These are phyloP conservation scores for Cutaneotrichosporon mucoides DNA, from an alignment of 1,284 basidiomycete species.

Conservation along the genomic window DNA sequence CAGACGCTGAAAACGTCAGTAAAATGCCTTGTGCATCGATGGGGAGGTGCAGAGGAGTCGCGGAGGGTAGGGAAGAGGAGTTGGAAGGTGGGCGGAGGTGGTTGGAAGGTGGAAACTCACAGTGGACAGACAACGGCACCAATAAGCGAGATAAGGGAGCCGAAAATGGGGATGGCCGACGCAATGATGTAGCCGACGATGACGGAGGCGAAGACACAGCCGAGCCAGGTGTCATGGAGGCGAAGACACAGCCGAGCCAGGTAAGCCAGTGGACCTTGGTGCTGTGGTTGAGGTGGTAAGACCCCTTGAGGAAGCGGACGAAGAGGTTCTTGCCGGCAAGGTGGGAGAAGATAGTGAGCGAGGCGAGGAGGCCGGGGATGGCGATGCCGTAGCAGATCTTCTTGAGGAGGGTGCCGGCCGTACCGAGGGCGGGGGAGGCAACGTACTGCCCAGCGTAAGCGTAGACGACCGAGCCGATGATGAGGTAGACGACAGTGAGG, in stretches of 20 bases:
- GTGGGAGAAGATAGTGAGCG: constrained; percentile 35
- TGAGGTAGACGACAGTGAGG: constrained; percentile 34
- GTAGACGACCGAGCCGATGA: constrained; percentile 23
- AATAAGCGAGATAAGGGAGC: constrained; percentile 30
- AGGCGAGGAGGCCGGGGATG: constrained; percentile 39
- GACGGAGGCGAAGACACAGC: constrained; percentile 35
- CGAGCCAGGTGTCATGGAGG: constrained; percentile 15
- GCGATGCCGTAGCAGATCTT: constrained; percentile 43
- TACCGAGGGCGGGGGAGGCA: constrained; percentile 42
- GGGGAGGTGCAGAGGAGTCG: too few relatives aligned
- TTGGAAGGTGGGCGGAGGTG: background rate
- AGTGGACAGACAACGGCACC: constrained; percentile 29
- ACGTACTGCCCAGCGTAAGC: constrained; percentile 18
- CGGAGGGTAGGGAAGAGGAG: too few relatives aligned
- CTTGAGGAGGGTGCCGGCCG: constrained; percentile 46
- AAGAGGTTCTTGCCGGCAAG: constrained; percentile 60
- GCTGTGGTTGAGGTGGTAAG: constrained; percentile 59
- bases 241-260: constrained; percentile 55
- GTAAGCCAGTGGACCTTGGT: constrained; percentile 58
- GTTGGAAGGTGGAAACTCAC: background rate
- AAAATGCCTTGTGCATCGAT: too few relatives aligned
- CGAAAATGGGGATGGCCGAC: constrained; percentile 28
- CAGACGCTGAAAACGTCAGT: constrained; percentile 5
- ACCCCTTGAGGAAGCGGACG: constrained; percentile 58
- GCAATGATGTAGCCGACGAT: constrained; percentile 20